Conservation (phyloP, 805 yeast species). For the Lipomyces oligophaga region DNA sequence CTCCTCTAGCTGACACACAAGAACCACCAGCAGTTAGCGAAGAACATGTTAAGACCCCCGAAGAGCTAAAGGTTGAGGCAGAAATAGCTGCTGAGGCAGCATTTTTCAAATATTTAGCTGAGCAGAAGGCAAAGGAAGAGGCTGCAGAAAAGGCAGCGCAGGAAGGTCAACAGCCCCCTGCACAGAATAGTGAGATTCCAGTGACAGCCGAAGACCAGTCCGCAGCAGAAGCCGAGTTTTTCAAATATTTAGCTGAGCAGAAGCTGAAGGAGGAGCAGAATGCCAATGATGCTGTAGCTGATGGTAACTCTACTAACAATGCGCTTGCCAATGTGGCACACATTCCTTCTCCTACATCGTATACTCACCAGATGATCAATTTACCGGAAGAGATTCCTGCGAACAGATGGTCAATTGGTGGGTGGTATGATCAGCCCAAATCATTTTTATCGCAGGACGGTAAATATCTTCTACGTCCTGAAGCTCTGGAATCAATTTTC, state of each 20-base stretch:
- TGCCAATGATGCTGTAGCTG: conserved; percentile 1
- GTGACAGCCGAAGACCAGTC: neutral
- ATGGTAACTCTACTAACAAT: neutral
- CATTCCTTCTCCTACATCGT: neutral
- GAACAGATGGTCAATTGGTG: conserved; percentile 18
- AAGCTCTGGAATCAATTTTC: conserved; percentile 58
- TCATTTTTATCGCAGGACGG: conserved; percentile 26
- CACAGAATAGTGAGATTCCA: neutral
- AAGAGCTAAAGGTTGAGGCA: neutral
- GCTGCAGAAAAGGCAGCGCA: neutral
- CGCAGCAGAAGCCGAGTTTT: neutral
- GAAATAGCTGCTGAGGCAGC: neutral
- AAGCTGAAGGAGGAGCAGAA: neutral
- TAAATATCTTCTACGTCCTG: conserved; percentile 52
- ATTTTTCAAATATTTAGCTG: neutral
- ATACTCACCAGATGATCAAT: conserved; percentile 1
- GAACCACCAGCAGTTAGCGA: neutral
- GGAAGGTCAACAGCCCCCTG: neutral
- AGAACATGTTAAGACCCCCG: neutral
- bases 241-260: conserved; percentile 2
- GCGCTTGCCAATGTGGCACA: neutral
- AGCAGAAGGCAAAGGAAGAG: neutral
- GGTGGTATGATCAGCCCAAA: conserved; percentile 29
- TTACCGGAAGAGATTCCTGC: conserved; percentile 5
- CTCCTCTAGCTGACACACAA: neutral